Evolutionary conservation across 1,139 yeast species (phyloP).

Genomic region (Yamadazyma triangularis): DNA sequence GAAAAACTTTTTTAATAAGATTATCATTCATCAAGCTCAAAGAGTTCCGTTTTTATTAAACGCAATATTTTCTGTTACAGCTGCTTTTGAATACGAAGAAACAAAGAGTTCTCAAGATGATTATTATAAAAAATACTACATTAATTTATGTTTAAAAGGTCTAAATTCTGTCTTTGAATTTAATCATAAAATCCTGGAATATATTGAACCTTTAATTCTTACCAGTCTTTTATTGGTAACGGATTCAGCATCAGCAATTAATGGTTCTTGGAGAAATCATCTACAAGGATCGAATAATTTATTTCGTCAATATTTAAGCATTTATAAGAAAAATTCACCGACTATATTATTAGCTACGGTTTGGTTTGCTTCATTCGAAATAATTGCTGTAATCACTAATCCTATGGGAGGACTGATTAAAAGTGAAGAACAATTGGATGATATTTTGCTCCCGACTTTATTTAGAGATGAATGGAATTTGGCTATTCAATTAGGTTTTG

Average conservation of each 20-base stretch:
- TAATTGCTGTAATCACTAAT: slow-evolving; percentile 15
- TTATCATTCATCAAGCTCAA: slow-evolving; percentile 11
- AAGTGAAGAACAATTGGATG: slow-evolving; percentile 10
- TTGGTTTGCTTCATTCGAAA: slow-evolving; percentile 18
- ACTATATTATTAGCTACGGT: slow-evolving; percentile 13
- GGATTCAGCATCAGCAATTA: slow-evolving; percentile 12
- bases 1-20: slow-evolving; percentile 12
- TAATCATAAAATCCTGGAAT: slow-evolving; percentile 6
- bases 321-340: slow-evolving; percentile 9
- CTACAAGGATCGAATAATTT: slow-evolving; percentile 14
- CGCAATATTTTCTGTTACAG: slow-evolving; percentile 14
- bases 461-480: slow-evolving; percentile 19
- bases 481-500: slow-evolving; percentile 15
- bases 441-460: slow-evolving; percentile 11
- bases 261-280: slow-evolving; percentile 17
- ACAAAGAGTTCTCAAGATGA: slow-evolving; percentile 9
- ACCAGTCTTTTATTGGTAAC: slow-evolving; percentile 15
- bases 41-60: slow-evolving; percentile 12
- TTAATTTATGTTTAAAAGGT: slow-evolving; percentile 11
- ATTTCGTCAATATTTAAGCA: slow-evolving; percentile 12
- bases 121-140: slow-evolving; percentile 8
- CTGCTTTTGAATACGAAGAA: slow-evolving; percentile 11
- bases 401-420: slow-evolving; percentile 15
- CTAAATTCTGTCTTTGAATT: slow-evolving; percentile 10
- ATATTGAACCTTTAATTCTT: slow-evolving; percentile 14